Percentiles rank a stretch among this genome's conserved stretches.
These are phyloP conservation scores for Phytomonas sp. DNA, from an alignment of 208 protist species.

Conservation along the genomic window DNA sequence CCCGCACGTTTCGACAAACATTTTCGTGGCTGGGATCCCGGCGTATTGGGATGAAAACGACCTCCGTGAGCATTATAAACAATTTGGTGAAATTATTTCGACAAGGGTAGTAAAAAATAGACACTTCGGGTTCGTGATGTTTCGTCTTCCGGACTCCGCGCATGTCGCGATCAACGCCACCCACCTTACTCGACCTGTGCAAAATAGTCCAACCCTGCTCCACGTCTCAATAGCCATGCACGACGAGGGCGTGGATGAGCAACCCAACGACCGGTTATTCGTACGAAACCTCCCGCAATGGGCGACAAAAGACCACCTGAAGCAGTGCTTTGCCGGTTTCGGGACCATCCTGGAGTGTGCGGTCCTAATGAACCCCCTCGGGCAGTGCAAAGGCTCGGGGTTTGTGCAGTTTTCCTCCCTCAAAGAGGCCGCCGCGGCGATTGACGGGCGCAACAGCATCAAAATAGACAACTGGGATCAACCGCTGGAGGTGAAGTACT, in stretches of 20 bases:
- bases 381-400: slow-evolving; percentile 88
- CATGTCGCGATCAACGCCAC: slow-evolving; percentile 80
- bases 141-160: slow-evolving; percentile 65
- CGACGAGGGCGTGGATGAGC: slow-evolving; percentile 83
- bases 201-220: slow-evolving; percentile 42
- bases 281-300: slow-evolving; percentile 81
- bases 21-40: slow-evolving; percentile 82
- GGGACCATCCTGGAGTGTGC: slow-evolving; percentile 62
- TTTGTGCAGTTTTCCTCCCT: slow-evolving; percentile 80
- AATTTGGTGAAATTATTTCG: slow-evolving; percentile 81
- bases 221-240: slow-evolving; percentile 89
- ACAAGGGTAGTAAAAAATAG: slow-evolving; percentile 68
- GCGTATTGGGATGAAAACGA: slow-evolving; percentile 68
- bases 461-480: slow-evolving; percentile 66
- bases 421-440: slow-evolving; percentile 56
- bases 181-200: slow-evolving; percentile 57
- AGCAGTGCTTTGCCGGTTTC: slow-evolving; percentile 51
- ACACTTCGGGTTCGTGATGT: slow-evolving; percentile 90
- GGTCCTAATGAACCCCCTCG: slow-evolving; percentile 79
- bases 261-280: slow-evolving; percentile 82
- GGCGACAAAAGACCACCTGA: slow-evolving; percentile 80
- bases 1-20: slow-evolving; percentile 83
- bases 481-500: slow-evolving; percentile 80
- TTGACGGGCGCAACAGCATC: slow-evolving; percentile 40
- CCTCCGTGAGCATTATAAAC: slow-evolving; percentile 53